phyloP scores from a whole-genome alignment of 371 early-diverging fungal species.

The Blakeslea trispora region DNA sequence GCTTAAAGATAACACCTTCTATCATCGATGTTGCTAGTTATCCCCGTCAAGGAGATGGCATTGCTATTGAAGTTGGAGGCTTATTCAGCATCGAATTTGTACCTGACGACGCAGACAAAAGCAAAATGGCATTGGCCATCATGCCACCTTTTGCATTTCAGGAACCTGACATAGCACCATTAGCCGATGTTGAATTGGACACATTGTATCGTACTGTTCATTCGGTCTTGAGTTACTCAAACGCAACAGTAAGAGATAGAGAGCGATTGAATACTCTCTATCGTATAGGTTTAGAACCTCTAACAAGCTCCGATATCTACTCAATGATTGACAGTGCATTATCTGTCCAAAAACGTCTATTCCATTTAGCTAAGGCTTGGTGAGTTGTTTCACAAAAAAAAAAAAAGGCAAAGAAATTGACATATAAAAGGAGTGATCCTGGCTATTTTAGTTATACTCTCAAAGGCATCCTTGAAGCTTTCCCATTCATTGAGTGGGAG shows the following conservation, averaged over 20 bases:
- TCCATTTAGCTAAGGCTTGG: slow-evolving; percentile 18
- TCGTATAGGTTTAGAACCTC: slow-evolving; percentile 2
- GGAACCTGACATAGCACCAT: not conserved
- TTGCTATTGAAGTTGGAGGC: slow-evolving; percentile 21
- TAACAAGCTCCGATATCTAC: slow-evolving; percentile 23
- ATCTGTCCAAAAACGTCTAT: slow-evolving; percentile 48
- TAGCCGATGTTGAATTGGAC: slow-evolving; percentile 3
- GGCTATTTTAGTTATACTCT: slow-evolving; percentile 20
- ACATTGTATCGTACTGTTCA: slow-evolving; percentile 3
- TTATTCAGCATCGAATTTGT: slow-evolving; percentile 18
- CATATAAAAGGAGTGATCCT: not conserved
- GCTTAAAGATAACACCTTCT: slow-evolving; percentile 9
- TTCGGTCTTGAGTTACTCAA: slow-evolving; percentile 14
- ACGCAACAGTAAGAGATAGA: slow-evolving; percentile 18
- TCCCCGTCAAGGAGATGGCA: slow-evolving; percentile 10
- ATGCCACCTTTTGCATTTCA: slow-evolving; percentile 13
- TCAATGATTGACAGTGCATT: slow-evolving; percentile 41
- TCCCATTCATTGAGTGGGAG: slow-evolving; percentile 45
- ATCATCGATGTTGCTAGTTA: slow-evolving; percentile 9
- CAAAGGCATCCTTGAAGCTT: slow-evolving; percentile 18
- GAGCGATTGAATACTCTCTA: slow-evolving; percentile 1
- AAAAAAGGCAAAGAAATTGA: not conserved
- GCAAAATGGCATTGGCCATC: slow-evolving; percentile 10
- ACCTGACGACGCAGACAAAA: slow-evolving; percentile 7
- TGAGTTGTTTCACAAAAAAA: slow-evolving; percentile 1